A percentile compares a stretch with the other conserved stretches of the same genome.
Conservation (phyloP, 148 eudicot genomes). For the Camellia japonica region DNA sequence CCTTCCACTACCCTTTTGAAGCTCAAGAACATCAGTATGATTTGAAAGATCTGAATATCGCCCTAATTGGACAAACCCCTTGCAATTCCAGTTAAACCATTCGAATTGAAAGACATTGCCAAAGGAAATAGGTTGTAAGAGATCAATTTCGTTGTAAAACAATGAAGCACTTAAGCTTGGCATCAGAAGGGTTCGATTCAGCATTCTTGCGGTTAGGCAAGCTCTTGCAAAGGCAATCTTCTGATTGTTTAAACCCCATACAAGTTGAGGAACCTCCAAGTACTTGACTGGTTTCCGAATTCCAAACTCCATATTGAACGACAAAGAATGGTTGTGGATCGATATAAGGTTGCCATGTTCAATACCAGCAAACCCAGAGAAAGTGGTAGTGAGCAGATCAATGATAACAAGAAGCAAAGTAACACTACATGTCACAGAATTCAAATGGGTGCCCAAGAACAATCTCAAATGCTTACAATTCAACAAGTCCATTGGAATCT, state of each 20-base stretch:
- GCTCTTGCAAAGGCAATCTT: constrained; percentile 95
- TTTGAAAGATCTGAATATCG: constrained; percentile 55
- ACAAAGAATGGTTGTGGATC: constrained; percentile 11
- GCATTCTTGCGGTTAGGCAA: constrained; percentile 78
- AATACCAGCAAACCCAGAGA: constrained; percentile 27
- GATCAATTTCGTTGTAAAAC: constrained; percentile 89
- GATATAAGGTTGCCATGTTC: constrained; percentile 24
- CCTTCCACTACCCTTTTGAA: constrained; percentile 88
- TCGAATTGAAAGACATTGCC: constrained; percentile 72
- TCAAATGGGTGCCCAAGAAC: constrained; percentile 33
- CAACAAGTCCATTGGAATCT: constrained; percentile 14
- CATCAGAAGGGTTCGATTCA: constrained; percentile 80
- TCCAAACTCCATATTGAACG: constrained; percentile 14
- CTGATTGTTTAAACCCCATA: constrained; percentile 98
- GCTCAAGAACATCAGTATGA: constrained; percentile 42
- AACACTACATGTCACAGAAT: constrained; percentile 44
- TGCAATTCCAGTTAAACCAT: constrained; percentile 66
- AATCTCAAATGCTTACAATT: too few species aligned
- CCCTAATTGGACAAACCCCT: constrained; percentile 73
- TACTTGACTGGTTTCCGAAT: constrained; percentile 39
- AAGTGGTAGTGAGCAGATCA: constrained; percentile 40
- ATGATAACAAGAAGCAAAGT: constrained; percentile 32
- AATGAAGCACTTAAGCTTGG: constrained; percentile 91
- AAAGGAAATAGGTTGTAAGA: constrained; percentile 63
- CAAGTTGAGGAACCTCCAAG: constrained; percentile 88